Conservation (phyloP, 2,329 filamentous ascomycete genomes). For the Alternaria metachromatica region DNA sequence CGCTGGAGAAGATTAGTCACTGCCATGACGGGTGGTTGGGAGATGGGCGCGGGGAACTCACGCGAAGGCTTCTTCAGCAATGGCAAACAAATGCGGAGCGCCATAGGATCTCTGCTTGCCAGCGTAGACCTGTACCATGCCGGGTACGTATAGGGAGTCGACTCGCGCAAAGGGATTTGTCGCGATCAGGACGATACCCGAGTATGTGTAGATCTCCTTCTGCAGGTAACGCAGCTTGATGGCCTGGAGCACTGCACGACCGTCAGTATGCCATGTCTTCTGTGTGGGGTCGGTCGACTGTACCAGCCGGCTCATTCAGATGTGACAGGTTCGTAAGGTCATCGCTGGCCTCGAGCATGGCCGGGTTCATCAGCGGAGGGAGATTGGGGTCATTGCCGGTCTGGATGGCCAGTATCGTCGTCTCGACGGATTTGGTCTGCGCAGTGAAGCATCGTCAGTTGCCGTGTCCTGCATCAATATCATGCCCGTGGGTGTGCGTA, state of each 20-base stretch:
- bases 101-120: constrained; percentile 96
- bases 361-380: constrained; percentile 95
- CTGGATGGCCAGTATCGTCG: constrained; percentile 77
- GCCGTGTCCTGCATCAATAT: neutral
- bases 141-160: constrained; percentile 96
- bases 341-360: constrained; percentile 98
- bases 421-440: constrained; percentile 80
- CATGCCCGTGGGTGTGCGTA: constrained; percentile 48
- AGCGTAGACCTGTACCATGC: constrained; percentile 99
- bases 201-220: constrained; percentile 99
- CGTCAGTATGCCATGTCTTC: constrained; percentile 32
- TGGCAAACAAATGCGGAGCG: constrained; percentile 96
- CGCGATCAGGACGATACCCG: constrained; percentile 96
- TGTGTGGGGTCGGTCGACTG: constrained; percentile 26
- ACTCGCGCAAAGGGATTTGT: constrained; percentile 98
- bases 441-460: constrained; percentile 20
- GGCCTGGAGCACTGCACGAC: constrained; percentile 81
- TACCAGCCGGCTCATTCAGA: constrained; percentile 97
- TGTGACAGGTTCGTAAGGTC: constrained; percentile 97
- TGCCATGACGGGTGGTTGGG: neutral
- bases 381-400: constrained; percentile 78
- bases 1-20: constrained; percentile 60
- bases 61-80: constrained; percentile 98
- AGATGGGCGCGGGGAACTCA: constrained; percentile 54
- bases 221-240: constrained; percentile 96